phyloP scores from a whole-genome alignment of 305 asterid genomes.

The Nicotiana rustica region DNA sequence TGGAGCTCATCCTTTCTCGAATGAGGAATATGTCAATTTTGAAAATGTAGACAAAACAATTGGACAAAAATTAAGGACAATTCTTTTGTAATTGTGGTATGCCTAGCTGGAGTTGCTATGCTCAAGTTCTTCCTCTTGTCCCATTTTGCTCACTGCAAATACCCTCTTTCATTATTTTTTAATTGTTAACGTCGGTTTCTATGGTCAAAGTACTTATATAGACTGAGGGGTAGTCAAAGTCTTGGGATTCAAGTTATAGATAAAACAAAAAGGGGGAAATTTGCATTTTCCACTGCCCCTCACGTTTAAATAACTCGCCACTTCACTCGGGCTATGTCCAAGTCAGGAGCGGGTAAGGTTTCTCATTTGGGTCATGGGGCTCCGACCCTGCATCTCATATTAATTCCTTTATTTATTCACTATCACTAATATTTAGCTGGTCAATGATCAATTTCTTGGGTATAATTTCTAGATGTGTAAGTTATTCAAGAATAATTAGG shows the following conservation, averaged over 20 bases:
- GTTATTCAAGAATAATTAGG: too few species aligned
- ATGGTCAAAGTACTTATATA: background rate
- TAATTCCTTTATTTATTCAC: too few species aligned
- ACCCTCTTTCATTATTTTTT: background rate
- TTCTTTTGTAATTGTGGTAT: background rate
- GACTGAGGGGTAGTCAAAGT: background rate
- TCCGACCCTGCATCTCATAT: too few species aligned
- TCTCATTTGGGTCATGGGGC: too few species aligned
- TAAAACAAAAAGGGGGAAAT: background rate
- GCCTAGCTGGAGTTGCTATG: background rate
- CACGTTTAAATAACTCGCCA: too few species aligned
- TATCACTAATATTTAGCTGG: too few species aligned
- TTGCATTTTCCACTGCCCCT: too few species aligned
- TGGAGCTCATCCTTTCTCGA: background rate
- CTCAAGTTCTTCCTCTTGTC: background rate
- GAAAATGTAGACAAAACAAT: background rate
- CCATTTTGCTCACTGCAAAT: conserved; percentile 17
- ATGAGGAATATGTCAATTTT: background rate
- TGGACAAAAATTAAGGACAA: background rate
- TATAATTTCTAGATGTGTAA: too few species aligned
- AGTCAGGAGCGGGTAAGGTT: too few species aligned
- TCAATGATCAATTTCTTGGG: too few species aligned
- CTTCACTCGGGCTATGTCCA: too few species aligned
- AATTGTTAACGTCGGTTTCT: background rate
- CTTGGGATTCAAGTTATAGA: background rate